Base-by-base conservation (phyloP, 768 basidiomycete genomes). In the Pseudohyphozyma bogoriensis region DNA sequence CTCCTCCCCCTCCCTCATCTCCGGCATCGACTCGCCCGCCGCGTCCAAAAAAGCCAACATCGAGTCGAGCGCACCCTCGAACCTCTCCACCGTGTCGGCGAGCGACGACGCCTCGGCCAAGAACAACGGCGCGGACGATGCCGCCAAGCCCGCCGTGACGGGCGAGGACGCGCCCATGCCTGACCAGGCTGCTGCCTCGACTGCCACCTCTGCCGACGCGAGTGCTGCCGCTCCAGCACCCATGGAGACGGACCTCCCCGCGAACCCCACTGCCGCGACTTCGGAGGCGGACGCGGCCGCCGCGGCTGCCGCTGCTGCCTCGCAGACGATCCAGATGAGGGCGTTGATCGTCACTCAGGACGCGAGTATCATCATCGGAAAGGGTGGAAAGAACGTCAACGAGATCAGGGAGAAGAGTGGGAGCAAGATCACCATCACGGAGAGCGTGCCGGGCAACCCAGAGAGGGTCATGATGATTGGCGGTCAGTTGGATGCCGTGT, bases 291-390 rank as follows among this genome's bases (percentile, higher is more conserved):
- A 50, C 3, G 61, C 68, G 10, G 51, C 71, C 28, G 54, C 68
- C 15, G 52, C 66, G 7, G 62, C 72, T 18, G 69, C 65, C 22
- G 56, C 67, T 44, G 56, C 67, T 12, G 59, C 71, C 20, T 52
- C 73, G 2, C 85, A 86, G 35, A 83, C 83, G 75, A 99, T 99
- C 69, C 87, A 92, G 71, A 93, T 99, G 90, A 84, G 93, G 49
- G 92, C 90, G 74, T 79, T 99, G 70, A 99, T 99, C 72, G 95
- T 99, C 69, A 97, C 95, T 13, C 92, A 96, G 76, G 95, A 99
- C 76, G 95, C 95, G 16, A 92, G 89, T 56, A 93, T 99, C 76
- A 97, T 97, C 78, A 99, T 99, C 67, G 95, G 95, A 39, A 89
- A 90, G 76, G 87, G 79, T 37, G 93, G 93, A 65, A 82, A 86